Percentiles rank a stretch among this genome's conserved stretches.
Conservation (phyloP, 257 asterid species). For the Plantago elongata region DNA sequence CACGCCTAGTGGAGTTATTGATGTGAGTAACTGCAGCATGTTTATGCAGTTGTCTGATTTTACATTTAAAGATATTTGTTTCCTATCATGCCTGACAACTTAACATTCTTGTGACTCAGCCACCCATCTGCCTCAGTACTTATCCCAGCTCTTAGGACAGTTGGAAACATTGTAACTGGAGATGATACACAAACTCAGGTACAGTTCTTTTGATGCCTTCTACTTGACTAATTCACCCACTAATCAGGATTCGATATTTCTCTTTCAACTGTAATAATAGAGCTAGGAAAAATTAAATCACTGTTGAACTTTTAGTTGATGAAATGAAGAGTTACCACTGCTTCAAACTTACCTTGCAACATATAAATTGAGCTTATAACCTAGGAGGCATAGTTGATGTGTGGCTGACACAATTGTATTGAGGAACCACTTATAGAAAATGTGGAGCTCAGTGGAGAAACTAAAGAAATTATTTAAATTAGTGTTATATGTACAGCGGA, state of each 20-base stretch:
- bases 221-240: neutral
- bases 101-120: constrained; percentile 35
- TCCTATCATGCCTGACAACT: constrained; percentile 12
- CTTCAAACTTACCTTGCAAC: no score
- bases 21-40: constrained; percentile 44
- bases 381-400: no score
- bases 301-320: no score
- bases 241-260: neutral
- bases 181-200: constrained; percentile 96
- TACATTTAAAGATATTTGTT: neutral
- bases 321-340: no score
- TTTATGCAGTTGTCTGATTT: neutral
- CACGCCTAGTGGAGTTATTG: constrained; percentile 68
- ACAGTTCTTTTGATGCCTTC: constrained; percentile 3
- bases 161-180: constrained; percentile 94
- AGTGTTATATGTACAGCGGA: no score
- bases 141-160: constrained; percentile 85
- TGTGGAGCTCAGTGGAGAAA: no score
- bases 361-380: no score
- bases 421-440: no score
- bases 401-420: no score
- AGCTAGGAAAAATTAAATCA: no score
- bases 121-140: constrained; percentile 83
- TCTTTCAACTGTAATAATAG: no score
- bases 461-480: no score